Evolutionary conservation across 371 early-diverging fungal species (phyloP), one percentile per base, ranked within the genome.

Genomic region (Rhizopus sp.): DNA sequence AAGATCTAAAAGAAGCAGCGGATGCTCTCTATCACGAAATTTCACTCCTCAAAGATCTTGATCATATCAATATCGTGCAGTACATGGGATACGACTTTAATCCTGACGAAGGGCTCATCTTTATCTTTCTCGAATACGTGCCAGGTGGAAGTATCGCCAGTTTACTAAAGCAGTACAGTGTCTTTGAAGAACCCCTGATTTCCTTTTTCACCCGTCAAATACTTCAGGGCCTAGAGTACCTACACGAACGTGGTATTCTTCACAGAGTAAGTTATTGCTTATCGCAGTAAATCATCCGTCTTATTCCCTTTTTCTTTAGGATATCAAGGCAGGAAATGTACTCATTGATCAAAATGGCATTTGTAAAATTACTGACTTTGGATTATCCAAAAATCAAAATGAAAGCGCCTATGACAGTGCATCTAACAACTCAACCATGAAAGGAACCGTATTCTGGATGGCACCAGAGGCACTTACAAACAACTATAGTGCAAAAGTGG

Each of bases 331-430:
- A 15, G 92, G 88, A 58, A 96, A 96, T 57, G 88, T 95, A 57
- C 62, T 91, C 17, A 87, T 99, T 5, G 95, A 95, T 68, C 81
- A 85, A 53, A 78, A 89, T 42, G 95, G 95, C 13, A 73, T 80
- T 9, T 89, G 92, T 50, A 98, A 97, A 74, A 96, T 99, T 37
- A 89, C 95, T 3, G 99, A 99, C 73, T 99, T 99, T 85, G 99
- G 99, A 7, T 84, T 98, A 32, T 93, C 97, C 6, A 97, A 98
- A 72, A 59, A 57, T 37, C 60, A 68, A 44, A 55, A 62, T 13
- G 51, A 64, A 4, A 49, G 55, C 7, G 68, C 62, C 3, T 70
- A 70, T 42, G 62, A 72, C 17, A 9, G 47, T 3, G 29, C 32
- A 5, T 52, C 61, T 2, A 53, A 55, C 17, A 49, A 69, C 35